phyloP scores from a whole-genome alignment of 805 yeast species.

The Dipodascopsis tothii region DNA sequence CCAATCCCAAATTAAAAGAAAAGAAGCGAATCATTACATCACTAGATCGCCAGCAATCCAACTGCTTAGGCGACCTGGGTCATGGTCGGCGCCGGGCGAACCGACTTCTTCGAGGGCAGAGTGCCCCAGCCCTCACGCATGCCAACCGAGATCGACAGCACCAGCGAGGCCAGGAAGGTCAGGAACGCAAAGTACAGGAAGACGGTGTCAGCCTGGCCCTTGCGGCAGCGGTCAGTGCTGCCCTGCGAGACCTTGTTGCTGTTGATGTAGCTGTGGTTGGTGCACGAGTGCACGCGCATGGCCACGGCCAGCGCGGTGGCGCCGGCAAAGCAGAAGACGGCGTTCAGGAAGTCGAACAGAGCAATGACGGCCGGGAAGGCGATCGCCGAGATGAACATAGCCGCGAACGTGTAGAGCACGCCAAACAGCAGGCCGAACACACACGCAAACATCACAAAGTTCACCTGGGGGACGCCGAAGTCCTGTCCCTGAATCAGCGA shows the following conservation, averaged over 20 bases:
- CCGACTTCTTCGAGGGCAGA: not conserved
- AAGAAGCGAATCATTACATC: not conserved
- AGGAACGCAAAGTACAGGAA: slow-evolving; percentile 80
- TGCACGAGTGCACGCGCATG: slow-evolving; percentile 79
- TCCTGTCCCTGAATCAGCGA: slow-evolving; percentile 68
- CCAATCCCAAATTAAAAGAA: not conserved
- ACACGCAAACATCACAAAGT: slow-evolving; percentile 79
- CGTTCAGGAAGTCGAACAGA: slow-evolving; percentile 74
- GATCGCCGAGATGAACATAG: slow-evolving; percentile 66
- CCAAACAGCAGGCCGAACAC: slow-evolving; percentile 80
- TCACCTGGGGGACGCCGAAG: slow-evolving; percentile 66
- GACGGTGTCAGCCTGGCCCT: slow-evolving; percentile 77
- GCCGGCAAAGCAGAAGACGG: slow-evolving; percentile 87
- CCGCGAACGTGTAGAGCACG: slow-evolving; percentile 67
- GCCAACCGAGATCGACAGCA: slow-evolving; percentile 43
- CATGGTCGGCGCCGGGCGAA: slow-evolving; percentile 2
- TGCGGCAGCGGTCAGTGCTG: slow-evolving; percentile 78
- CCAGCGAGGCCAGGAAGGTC: slow-evolving; percentile 58
- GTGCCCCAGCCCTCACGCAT: slow-evolving; percentile 31
- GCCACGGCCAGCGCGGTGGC: slow-evolving; percentile 92
- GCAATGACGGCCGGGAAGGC: slow-evolving; percentile 83
- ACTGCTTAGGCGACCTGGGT: slow-evolving; percentile 3
- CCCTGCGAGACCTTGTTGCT: slow-evolving; percentile 69
- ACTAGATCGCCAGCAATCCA: not conserved
- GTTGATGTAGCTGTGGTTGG: slow-evolving; percentile 56